Conservation (phyloP, 257 asterid species). For the Gynochthodes officinalis region DNA sequence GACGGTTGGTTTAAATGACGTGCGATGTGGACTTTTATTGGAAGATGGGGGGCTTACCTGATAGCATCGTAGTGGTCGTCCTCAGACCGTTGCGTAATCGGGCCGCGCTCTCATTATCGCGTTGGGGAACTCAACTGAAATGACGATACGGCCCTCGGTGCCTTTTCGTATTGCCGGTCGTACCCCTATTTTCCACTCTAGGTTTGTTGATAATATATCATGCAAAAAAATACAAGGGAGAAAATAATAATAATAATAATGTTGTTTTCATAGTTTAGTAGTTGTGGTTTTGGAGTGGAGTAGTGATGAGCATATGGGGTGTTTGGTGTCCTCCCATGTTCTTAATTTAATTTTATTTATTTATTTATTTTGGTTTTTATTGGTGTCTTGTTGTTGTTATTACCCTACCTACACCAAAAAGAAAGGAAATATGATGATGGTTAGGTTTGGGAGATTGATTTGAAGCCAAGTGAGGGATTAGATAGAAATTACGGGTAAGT, state of each 20-base stretch:
- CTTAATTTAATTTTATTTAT: background rate
- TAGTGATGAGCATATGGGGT: constrained; percentile 12
- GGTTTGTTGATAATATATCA: too few species aligned
- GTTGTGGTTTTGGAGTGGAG: background rate
- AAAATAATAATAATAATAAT: too few species aligned
- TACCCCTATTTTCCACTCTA: too few species aligned
- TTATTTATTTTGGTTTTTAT: background rate
- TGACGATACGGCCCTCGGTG: background rate
- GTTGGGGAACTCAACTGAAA: background rate
- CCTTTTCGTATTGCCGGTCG: background rate
- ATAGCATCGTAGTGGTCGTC: constrained; percentile 27
- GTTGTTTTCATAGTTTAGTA: background rate
- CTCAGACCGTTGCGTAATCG: constrained; percentile 31
- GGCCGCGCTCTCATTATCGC: constrained; percentile 14
- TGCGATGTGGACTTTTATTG: constrained; percentile 24
- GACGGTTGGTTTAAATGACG: constrained; percentile 31
- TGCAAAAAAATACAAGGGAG: background rate
- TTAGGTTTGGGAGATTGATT: constrained; percentile 16
- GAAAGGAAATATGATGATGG: constrained; percentile 2
- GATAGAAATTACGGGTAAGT: too few species aligned
- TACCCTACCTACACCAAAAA: background rate
- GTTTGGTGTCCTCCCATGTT: constrained; percentile 17
- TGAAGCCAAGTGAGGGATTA: constrained; percentile 11
- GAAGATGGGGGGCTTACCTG: constrained; percentile 3
- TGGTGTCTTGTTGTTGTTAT: constrained; percentile 7